These are phyloP conservation scores for Brassica napus DNA, from an alignment of 345 rosid genomes.

Conservation along the genomic window DNA sequence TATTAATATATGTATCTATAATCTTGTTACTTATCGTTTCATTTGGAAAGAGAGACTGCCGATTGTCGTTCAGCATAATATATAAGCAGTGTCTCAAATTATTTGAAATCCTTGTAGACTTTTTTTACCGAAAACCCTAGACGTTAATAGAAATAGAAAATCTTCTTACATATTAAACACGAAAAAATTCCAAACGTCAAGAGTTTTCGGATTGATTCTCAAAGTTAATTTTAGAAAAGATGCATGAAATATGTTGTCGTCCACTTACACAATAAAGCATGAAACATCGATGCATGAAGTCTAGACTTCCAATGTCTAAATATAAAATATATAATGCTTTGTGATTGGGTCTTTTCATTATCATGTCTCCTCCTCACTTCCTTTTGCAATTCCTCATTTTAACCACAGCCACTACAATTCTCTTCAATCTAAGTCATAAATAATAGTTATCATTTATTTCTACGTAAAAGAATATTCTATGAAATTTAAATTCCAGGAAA, in stretches of 20 bases:
- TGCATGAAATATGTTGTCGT: constrained; percentile 26
- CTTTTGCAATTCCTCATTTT: constrained; percentile 11
- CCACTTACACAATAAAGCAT: constrained; percentile 40
- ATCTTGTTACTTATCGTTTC: background rate
- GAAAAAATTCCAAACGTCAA: background rate
- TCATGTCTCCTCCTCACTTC: constrained; percentile 31
- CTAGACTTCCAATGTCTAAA: constrained; percentile 40
- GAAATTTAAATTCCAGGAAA: background rate
- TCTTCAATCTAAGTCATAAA: no score
- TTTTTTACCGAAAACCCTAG: background rate
- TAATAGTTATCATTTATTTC: background rate
- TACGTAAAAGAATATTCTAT: background rate
- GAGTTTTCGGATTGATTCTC: constrained; percentile 14
- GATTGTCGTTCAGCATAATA: background rate
- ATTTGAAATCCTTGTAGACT: background rate
- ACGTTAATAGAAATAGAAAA: background rate
- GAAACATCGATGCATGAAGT: constrained; percentile 42
- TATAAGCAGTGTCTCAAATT: background rate
- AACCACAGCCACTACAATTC: background rate
- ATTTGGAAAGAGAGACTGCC: background rate
- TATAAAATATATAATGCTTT: constrained; percentile 15
- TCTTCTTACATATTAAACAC: background rate
- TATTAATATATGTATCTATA: background rate
- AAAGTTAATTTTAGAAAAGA: constrained; percentile 5
- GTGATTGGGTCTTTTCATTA: constrained; percentile 39